Evolutionary conservation across 257 asterid genomes (phyloP).

Genomic region (Solanum acaule): DNA sequence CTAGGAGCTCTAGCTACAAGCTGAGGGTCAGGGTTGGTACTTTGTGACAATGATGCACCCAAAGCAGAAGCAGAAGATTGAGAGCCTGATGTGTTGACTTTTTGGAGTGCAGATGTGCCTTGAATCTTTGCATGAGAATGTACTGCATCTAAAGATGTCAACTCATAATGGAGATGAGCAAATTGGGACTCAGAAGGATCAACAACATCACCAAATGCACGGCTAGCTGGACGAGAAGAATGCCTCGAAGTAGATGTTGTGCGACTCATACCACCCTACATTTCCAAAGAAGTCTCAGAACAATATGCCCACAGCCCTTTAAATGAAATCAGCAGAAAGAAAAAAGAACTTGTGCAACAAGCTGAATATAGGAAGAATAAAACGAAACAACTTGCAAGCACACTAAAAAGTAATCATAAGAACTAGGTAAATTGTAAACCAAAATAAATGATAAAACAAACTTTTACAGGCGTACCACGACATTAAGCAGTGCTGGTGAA

Average conservation of each 20-base stretch:
- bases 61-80: slow-evolving; percentile 39
- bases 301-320: neutral
- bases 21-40: slow-evolving; percentile 52
- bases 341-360: neutral
- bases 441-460: neutral
- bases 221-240: slow-evolving; percentile 32
- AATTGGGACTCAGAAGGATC: slow-evolving; percentile 30
- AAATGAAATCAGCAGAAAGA: neutral
- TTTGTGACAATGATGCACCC: slow-evolving; percentile 55
- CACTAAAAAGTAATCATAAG: neutral
- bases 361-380: neutral
- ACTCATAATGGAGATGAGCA: slow-evolving; percentile 27
- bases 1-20: slow-evolving; percentile 44
- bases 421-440: neutral
- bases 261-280: slow-evolving; percentile 42
- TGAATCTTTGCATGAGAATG: slow-evolving; percentile 21
- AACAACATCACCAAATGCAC: slow-evolving; percentile 22
- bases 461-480: too few relatives aligned
- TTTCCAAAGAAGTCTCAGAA: neutral
- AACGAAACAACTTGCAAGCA: neutral
- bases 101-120: slow-evolving; percentile 26
- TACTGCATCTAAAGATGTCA: slow-evolving; percentile 22
- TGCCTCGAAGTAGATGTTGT: slow-evolving; percentile 18
- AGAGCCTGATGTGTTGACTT: slow-evolving; percentile 21
- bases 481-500: too few relatives aligned